Percentiles rank a stretch among this genome's conserved stretches.
Evolutionary conservation across 2,329 filamentous ascomycete species (phyloP).

Genomic region (Fusarium fujikuroi): DNA sequence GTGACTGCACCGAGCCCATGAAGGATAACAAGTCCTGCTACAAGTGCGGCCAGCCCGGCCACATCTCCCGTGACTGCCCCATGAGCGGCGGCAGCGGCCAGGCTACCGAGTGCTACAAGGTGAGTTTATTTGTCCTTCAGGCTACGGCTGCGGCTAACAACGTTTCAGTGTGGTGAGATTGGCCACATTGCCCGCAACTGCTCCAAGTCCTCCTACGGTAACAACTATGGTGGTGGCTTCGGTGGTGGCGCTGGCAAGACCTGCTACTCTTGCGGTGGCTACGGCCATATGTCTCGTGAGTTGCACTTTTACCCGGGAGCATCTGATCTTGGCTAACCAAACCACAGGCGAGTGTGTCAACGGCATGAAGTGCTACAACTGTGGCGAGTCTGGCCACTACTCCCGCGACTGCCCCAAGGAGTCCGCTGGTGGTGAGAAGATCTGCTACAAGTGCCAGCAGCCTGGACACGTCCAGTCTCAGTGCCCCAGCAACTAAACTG

Average conservation of each 20-base stretch:
- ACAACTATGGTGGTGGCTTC: slow-evolving; percentile 59
- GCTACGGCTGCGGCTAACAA: slow-evolving; percentile 10
- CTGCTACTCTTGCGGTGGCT: slow-evolving; percentile 98
- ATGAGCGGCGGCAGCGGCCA: slow-evolving; percentile 60
- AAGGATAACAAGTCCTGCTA: slow-evolving; percentile 87
- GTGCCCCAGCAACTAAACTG: slow-evolving; percentile 81
- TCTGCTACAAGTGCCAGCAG: slow-evolving; percentile 96
- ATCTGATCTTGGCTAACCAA: slow-evolving; percentile 30
- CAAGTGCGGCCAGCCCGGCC: slow-evolving; percentile 83
- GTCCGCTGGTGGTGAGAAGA: slow-evolving; percentile 85
- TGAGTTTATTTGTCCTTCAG: slow-evolving; percentile 36
- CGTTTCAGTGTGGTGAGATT: slow-evolving; percentile 81
- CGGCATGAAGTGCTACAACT: slow-evolving; percentile 99
- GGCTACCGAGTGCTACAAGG: slow-evolving; percentile 89
- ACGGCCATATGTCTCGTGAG: slow-evolving; percentile 92
- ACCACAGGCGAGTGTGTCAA: slow-evolving; percentile 88
- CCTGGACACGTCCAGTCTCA: slow-evolving; percentile 90
- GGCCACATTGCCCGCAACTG: slow-evolving; percentile 97
- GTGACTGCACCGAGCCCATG: slow-evolving; percentile 88
- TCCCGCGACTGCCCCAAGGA: slow-evolving; percentile 97
- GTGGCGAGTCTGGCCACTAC: slow-evolving; percentile 91
- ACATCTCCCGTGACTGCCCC: slow-evolving; percentile 91
- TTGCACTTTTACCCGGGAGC: slow-evolving; percentile 30
- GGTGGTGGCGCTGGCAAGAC: slow-evolving; percentile 76
- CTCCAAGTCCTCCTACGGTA: slow-evolving; percentile 70